Percentiles rank a stretch among this genome's conserved stretches.
Evolutionary conservation across 352 stramenopile genomes (phyloP).

Genomic region (Pilasporangium apinafurcum): DNA sequence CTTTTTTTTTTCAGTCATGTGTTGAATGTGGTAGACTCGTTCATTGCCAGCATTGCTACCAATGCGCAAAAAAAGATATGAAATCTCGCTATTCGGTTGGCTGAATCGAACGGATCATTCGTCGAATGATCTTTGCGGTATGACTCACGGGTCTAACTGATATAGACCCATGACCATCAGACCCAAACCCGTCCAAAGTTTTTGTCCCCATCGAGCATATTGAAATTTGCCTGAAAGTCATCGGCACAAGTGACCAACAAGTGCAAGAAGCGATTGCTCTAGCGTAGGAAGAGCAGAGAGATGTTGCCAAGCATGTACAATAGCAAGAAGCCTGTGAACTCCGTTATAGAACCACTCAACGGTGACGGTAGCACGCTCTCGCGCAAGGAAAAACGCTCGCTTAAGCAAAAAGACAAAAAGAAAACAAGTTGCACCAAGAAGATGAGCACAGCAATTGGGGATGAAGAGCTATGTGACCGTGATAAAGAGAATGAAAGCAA

Average conservation of each 20-base stretch:
- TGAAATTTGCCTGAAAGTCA: no score
- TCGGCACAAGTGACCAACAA: no score
- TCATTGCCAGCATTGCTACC: no score
- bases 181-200: no score
- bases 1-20: no score
- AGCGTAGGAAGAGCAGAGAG: neutral
- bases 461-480: neutral
- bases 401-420: conserved; percentile 20
- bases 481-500: neutral
- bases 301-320: conserved; percentile 41
- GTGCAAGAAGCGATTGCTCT: no score
- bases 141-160: no score
- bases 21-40: no score
- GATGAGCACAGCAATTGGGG: neutral
- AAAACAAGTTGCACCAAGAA: conserved; percentile 1
- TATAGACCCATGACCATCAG: no score
- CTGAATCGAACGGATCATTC: conserved; percentile 2
- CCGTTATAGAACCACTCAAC: conserved; percentile 11
- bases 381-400: conserved; percentile 37
- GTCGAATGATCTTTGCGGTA: conserved; percentile 1
- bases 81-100: neutral
- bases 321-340: conserved; percentile 16
- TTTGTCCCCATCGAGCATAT: no score
- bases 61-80: no score
- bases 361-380: conserved; percentile 17